These are phyloP conservation scores for Mycena maculata DNA, from an alignment of 768 basidiomycete species.

Conservation along the genomic window DNA sequence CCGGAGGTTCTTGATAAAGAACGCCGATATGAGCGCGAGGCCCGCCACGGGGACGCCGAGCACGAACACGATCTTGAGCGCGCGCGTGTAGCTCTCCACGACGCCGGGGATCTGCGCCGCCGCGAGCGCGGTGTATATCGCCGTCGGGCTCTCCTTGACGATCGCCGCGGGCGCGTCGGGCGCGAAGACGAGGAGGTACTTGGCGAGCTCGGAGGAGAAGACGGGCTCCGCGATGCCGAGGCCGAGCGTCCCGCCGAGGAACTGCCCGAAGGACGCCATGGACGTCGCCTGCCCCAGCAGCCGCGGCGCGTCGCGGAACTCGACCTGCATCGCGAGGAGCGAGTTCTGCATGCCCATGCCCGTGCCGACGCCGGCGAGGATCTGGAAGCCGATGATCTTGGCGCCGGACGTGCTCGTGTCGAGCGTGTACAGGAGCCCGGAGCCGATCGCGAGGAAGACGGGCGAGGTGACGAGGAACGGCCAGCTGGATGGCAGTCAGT, in stretches of 20 bases:
- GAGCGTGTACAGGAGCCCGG: conserved; percentile 28
- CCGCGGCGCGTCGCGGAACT: conserved; percentile 17
- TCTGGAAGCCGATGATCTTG: conserved; percentile 30
- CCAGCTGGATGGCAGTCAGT: background rate
- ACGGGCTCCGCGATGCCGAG: conserved; percentile 29
- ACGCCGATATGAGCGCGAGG: background rate
- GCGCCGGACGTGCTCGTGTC: conserved; percentile 6
- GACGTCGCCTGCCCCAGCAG: conserved; percentile 31
- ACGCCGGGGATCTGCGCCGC: conserved; percentile 32
- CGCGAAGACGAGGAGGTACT: conserved; percentile 27
- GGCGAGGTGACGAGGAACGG: conserved; percentile 19
- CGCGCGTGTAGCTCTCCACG: conserved; percentile 19
- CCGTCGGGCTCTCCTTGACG: conserved; percentile 29
- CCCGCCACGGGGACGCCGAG: conserved; percentile 28
- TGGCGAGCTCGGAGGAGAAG: conserved; percentile 25
- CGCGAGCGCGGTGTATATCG: conserved; percentile 27
- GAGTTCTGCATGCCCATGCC: conserved; percentile 37
- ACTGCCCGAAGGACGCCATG: conserved; percentile 32
- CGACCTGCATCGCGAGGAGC: conserved; percentile 36
- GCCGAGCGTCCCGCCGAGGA: conserved; percentile 31
- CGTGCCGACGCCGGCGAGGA: conserved; percentile 33
- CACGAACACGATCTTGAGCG: conserved; percentile 25
- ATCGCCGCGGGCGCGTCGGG: conserved; percentile 27
- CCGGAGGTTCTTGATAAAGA: conserved; percentile 12
- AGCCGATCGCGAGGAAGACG: conserved; percentile 29